These are phyloP conservation scores for Drechslera avenae DNA, from an alignment of 2,329 filamentous ascomycete species.

Conservation along the genomic window DNA sequence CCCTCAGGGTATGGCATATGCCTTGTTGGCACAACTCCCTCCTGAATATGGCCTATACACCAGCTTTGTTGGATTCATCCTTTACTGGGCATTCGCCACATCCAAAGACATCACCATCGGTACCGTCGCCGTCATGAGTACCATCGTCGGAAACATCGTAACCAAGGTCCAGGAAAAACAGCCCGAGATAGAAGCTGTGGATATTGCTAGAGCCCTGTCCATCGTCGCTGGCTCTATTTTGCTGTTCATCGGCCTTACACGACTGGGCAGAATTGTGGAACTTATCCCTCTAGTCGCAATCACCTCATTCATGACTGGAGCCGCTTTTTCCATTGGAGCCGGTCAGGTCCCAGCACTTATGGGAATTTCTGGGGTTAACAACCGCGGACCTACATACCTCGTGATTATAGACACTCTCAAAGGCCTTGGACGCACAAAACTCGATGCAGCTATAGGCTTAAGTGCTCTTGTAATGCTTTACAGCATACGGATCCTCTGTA, in stretches of 20 bases:
- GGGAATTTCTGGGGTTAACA: conserved; percentile 77
- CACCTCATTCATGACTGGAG: conserved; percentile 97
- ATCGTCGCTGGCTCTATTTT: conserved; percentile 82
- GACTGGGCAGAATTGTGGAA: conserved; percentile 89
- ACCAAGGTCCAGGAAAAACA: conserved; percentile 62
- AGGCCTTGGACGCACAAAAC: conserved; percentile 66
- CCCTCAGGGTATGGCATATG: conserved; percentile 97
- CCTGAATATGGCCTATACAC: conserved; percentile 89
- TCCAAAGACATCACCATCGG: conserved; percentile 99
- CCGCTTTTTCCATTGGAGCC: conserved; percentile 83
- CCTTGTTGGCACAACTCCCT: conserved; percentile 77
- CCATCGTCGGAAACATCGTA: conserved; percentile 83
- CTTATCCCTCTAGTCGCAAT: conserved; percentile 90
- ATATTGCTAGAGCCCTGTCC: conserved; percentile 79
- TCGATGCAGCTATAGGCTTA: conserved; percentile 87
- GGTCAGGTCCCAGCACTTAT: conserved; percentile 84
- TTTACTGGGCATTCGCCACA: conserved; percentile 98
- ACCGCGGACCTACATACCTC: conserved; percentile 75
- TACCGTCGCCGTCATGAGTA: conserved; percentile 96
- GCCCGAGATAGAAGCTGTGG: conserved; percentile 39
- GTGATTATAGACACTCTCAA: conserved; percentile 88
- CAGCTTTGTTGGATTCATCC: conserved; percentile 90
- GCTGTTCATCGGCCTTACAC: conserved; percentile 75
- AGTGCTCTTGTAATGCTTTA: conserved; percentile 82
- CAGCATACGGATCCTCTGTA: conserved; percentile 17